Percentiles rank a stretch among this genome's conserved stretches.
These are phyloP conservation scores for Claviceps sp. DNA, from an alignment of 2,329 filamentous ascomycete species.

Conservation along the genomic window DNA sequence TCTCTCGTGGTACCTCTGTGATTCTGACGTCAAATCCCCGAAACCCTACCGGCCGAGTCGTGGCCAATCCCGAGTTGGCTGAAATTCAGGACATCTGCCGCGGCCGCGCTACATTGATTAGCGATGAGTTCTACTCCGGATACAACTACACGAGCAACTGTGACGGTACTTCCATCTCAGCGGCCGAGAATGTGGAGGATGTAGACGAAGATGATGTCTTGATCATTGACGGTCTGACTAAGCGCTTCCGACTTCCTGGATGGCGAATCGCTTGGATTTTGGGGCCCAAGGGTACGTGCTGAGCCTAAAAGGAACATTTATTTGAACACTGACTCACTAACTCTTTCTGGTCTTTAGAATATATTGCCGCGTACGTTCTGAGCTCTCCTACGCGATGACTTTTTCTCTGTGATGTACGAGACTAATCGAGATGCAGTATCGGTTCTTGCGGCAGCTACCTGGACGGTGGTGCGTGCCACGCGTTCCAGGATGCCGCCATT, in stretches of 20 bases:
- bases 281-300: constrained; percentile 56
- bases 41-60: constrained; percentile 84
- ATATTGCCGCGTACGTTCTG: constrained; percentile 60
- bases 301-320: not conserved
- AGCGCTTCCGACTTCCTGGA: constrained; percentile 88
- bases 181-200: constrained; percentile 80
- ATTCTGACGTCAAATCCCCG: constrained; percentile 91
- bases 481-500: constrained; percentile 88
- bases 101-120: constrained; percentile 79
- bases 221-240: constrained; percentile 90
- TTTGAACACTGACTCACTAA: not conserved
- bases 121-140: constrained; percentile 92
- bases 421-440: constrained; percentile 34
- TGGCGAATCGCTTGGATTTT: constrained; percentile 97
- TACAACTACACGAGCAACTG: constrained; percentile 94
- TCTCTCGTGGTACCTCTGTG: constrained; percentile 72
- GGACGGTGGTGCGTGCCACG: constrained; percentile 85
- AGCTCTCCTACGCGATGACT: not conserved
- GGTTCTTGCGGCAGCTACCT: constrained; percentile 88
- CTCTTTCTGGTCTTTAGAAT: constrained; percentile 37
- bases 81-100: constrained; percentile 90
- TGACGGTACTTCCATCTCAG: constrained; percentile 77
- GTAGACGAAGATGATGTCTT: constrained; percentile 84
- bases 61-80: constrained; percentile 70
- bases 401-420: not conserved